These are phyloP conservation scores for Lecanosticta acicola DNA, from an alignment of 2,329 filamentous ascomycete genomes.

Conservation along the genomic window DNA sequence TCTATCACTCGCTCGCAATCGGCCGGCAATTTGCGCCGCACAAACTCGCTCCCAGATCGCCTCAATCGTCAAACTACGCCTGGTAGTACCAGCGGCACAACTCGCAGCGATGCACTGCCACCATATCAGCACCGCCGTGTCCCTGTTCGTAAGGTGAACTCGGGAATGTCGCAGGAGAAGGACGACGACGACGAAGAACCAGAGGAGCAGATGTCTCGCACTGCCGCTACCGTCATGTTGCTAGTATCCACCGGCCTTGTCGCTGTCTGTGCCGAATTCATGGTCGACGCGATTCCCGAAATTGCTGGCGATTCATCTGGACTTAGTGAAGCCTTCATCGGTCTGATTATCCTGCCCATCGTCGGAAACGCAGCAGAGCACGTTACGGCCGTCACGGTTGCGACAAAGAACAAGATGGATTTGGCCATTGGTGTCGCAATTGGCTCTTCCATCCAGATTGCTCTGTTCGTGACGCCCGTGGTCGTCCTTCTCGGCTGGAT, in stretches of 20 bases:
- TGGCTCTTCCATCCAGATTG: conserved; percentile 74
- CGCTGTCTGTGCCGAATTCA: conserved; percentile 63
- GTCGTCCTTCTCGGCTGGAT: conserved; percentile 75
- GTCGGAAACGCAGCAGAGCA: conserved; percentile 81
- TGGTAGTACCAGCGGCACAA: conserved; percentile 15
- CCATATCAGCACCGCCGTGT: conserved; percentile 24
- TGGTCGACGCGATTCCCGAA: conserved; percentile 66
- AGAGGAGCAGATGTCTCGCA: conserved; percentile 49
- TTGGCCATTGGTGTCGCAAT: conserved; percentile 75
- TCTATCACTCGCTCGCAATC: conserved; percentile 15
- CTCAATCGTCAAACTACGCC: conserved; percentile 42
- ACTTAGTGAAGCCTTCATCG: conserved; percentile 69
- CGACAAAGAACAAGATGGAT: conserved; percentile 81
- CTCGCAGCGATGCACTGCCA: conserved; percentile 21
- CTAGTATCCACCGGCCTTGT: conserved; percentile 52
- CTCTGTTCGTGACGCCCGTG: conserved; percentile 70
- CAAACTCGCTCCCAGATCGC: conserved; percentile 67
- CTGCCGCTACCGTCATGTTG: conserved; percentile 51
- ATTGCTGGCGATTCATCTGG: conserved; percentile 53
- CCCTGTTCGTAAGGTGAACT: conserved; percentile 9
- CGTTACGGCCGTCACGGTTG: conserved; percentile 72
- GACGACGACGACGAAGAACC: conserved; percentile 30
- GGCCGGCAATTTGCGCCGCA: conserved; percentile 56
- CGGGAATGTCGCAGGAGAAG: conserved; percentile 8
- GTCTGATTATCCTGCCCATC: conserved; percentile 73